Evolutionary conservation across 768 basidiomycete genomes (phyloP).

Genomic region (Cystofilobasidium macerans): DNA sequence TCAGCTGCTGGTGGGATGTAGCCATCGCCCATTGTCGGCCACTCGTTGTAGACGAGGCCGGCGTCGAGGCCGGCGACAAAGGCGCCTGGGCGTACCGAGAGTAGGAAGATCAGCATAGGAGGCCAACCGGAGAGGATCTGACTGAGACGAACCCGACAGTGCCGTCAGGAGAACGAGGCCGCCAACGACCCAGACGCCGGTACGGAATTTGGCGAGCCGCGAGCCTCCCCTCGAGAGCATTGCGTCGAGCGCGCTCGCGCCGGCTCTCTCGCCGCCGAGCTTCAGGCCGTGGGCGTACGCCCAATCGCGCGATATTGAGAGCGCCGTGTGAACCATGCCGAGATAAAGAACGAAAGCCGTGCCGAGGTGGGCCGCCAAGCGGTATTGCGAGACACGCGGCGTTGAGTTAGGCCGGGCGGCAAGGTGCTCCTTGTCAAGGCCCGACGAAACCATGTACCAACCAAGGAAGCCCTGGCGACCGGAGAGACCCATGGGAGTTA

Average conservation of each 20-base stretch:
- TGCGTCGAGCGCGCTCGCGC: conserved; percentile 43
- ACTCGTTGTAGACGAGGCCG: conserved; percentile 94
- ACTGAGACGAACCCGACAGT: conserved; percentile 56
- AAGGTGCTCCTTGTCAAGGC: conserved; percentile 62
- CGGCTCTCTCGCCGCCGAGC: conserved; percentile 43
- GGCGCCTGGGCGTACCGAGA: conserved; percentile 51
- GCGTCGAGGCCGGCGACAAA: conserved; percentile 98
- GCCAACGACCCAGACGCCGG: conserved; percentile 52
- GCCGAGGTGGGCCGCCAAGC: conserved; percentile 88
- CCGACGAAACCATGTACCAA: conserved; percentile 99
- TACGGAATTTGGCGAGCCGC: conserved; percentile 48
- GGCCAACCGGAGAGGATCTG: neutral
- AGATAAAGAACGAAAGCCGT: conserved; percentile 81
- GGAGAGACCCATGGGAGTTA: neutral
- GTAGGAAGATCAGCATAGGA: neutral
- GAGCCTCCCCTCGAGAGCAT: neutral
- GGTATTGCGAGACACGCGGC: conserved; percentile 91
- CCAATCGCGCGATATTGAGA: conserved; percentile 68
- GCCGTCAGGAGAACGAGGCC: conserved; percentile 83
- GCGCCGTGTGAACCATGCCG: conserved; percentile 76
- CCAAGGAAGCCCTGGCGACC: conserved; percentile 68
- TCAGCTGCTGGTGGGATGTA: conserved; percentile 71
- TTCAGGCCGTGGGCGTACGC: conserved; percentile 41
- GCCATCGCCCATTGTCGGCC: conserved; percentile 86
- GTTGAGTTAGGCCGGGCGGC: conserved; percentile 65